These are phyloP conservation scores for Colletotrichum abscissum DNA, from an alignment of 2,329 filamentous ascomycete species.

Conservation along the genomic window DNA sequence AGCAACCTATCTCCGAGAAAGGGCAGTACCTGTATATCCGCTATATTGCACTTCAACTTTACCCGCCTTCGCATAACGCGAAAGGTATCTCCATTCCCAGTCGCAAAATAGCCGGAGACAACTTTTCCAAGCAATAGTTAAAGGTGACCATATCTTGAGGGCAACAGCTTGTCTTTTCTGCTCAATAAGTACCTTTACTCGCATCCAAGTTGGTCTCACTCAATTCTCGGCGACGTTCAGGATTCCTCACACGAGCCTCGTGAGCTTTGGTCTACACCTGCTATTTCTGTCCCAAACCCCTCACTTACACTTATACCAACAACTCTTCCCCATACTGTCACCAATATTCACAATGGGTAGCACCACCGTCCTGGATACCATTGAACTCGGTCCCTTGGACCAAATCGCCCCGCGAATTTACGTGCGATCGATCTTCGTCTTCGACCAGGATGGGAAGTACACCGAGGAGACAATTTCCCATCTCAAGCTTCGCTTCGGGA, in stretches of 20 bases:
- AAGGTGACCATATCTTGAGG: background rate
- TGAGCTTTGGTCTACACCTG: background rate
- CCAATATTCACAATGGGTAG: background rate
- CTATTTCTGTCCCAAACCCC: slow-evolving; percentile 36
- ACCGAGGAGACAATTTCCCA: background rate
- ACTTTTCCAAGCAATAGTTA: accelerated
- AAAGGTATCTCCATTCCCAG: background rate
- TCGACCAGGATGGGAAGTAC: background rate
- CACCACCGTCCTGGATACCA: background rate
- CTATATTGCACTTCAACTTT: background rate
- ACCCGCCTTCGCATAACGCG: background rate
- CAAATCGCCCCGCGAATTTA: slow-evolving; percentile 32
- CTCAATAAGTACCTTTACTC: background rate
- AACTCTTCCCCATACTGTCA: background rate
- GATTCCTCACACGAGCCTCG: background rate
- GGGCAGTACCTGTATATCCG: background rate
- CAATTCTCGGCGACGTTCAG: background rate
- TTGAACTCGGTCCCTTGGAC: slow-evolving; percentile 4
- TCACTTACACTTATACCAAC: background rate
- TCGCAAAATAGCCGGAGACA: no score
- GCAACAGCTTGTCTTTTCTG: background rate
- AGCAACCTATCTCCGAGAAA: background rate
- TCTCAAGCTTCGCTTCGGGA: background rate
- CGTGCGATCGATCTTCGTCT: slow-evolving; percentile 12
- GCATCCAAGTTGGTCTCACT: background rate